Evolutionary conservation across 331 rosid species (phyloP).

Genomic region (Rosa hybrid): DNA sequence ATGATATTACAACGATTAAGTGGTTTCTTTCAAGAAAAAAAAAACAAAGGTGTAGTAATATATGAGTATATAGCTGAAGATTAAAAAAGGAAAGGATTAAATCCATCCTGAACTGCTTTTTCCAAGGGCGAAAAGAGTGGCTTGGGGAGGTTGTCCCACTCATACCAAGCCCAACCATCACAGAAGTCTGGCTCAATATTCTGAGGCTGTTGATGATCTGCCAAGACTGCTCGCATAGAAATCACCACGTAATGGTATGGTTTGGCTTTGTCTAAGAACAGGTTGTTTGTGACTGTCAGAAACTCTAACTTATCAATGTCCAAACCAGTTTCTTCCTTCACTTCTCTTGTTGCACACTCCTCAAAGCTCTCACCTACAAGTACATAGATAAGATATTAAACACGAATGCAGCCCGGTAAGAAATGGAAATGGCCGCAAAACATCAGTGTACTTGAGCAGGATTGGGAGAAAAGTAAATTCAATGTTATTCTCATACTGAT

Average conservation of each 20-base stretch:
- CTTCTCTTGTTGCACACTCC: conserved; percentile 66
- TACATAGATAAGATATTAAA: background rate
- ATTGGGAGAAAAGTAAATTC: no score
- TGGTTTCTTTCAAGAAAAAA: no score
- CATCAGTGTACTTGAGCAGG: no score
- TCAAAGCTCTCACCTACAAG: conserved; percentile 69
- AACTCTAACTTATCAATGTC: conserved; percentile 39
- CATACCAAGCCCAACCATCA: conserved; percentile 79
- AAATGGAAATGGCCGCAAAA: no score
- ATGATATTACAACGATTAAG: no score
- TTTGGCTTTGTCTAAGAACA: conserved; percentile 37
- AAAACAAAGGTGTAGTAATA: no score
- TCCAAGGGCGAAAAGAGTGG: conserved; percentile 65
- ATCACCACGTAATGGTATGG: conserved; percentile 58
- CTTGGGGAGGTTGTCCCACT: conserved; percentile 50
- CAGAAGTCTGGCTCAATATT: conserved; percentile 62
- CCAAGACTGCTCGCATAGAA: conserved; percentile 41
- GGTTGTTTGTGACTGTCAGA: conserved; percentile 49
- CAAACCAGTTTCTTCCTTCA: conserved; percentile 76
- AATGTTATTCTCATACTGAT: no score
- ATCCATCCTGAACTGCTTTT: conserved; percentile 48
- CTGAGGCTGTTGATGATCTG: conserved; percentile 26
- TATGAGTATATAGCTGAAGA: background rate
- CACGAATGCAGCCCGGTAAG: no score
- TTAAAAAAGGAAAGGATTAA: conserved; percentile 42